A percentile compares a stretch with the other conserved stretches of the same genome.
Evolutionary conservation across 352 stramenopile genomes (phyloP).

Genomic region (Pythium aphanidermatum): DNA sequence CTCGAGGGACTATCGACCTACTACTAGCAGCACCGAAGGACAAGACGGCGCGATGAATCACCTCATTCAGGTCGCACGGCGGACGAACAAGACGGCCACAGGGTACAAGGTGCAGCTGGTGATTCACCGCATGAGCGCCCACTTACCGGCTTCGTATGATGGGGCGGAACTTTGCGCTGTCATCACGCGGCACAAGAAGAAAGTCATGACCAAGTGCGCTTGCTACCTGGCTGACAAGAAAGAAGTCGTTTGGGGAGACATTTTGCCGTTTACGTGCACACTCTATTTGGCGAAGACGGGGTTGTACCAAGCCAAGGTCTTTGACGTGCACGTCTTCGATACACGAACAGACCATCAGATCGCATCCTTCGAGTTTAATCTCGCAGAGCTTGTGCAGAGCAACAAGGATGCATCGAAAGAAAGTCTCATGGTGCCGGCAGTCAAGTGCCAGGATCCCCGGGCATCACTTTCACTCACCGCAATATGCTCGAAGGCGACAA

Average conservation of each 20-base stretch:
- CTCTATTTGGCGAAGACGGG: conserved; percentile 73
- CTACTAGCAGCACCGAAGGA: too few species aligned
- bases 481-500: conserved; percentile 43
- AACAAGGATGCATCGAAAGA: conserved; percentile 61
- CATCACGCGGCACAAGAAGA: conserved; percentile 69
- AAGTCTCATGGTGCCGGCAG: conserved; percentile 41
- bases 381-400: conserved; percentile 55
- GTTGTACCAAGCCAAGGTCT: conserved; percentile 63
- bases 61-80: conserved; percentile 54
- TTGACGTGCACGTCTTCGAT: conserved; percentile 60
- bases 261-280: conserved; percentile 65
- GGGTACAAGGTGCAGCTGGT: conserved; percentile 71
- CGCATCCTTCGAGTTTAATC: conserved; percentile 61
- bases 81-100: conserved; percentile 46
- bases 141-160: conserved; percentile 36
- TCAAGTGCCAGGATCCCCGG: conserved; percentile 57
- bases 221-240: conserved; percentile 39
- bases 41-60: conserved; percentile 53
- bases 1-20: too few species aligned
- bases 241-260: conserved; percentile 70
- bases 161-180: conserved; percentile 49
- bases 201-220: conserved; percentile 46
- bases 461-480: conserved; percentile 59
- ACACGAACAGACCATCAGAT: conserved; percentile 44
- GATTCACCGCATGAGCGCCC: conserved; percentile 55